Conservation (phyloP, 495 filamentous ascomycete species). For the Bacidia gigantensis region DNA sequence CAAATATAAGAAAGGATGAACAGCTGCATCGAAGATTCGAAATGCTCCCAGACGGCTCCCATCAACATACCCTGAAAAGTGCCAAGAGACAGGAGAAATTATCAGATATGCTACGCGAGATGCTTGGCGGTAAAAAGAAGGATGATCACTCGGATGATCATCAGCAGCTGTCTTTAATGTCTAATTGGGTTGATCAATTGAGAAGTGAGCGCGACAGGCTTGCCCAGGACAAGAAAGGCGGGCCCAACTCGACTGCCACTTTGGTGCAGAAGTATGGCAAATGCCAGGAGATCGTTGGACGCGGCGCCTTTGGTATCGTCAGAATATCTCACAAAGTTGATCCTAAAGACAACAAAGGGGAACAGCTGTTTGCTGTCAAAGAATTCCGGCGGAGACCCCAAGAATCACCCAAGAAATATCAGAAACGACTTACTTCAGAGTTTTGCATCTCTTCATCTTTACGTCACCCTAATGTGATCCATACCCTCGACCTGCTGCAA, state of each 20-base stretch:
- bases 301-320: constrained; percentile 93
- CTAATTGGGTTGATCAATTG: constrained; percentile 89
- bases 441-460: constrained; percentile 98
- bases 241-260: constrained; percentile 62
- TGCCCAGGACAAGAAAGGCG: constrained; percentile 61
- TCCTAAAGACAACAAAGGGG: constrained; percentile 60
- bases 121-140: constrained; percentile 61
- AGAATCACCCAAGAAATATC: constrained; percentile 91
- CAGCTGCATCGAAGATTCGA: constrained; percentile 41
- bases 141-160: constrained; percentile 56
- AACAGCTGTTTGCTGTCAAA: constrained; percentile 95
- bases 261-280: constrained; percentile 97
- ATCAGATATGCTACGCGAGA: constrained; percentile 74
- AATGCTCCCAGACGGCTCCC: constrained; percentile 47
- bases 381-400: constrained; percentile 91
- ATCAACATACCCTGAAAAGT: constrained; percentile 77
- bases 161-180: constrained; percentile 82
- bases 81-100: constrained; percentile 89
- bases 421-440: constrained; percentile 94
- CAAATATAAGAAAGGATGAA: constrained; percentile 28
- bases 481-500: constrained; percentile 87
- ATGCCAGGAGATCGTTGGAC: constrained; percentile 96
- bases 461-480: constrained; percentile 95
- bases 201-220: constrained; percentile 72
- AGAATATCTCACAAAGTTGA: constrained; percentile 95